phyloP scores from a whole-genome alignment of 2,329 filamentous ascomycete species.

The Penicillium sp. region DNA sequence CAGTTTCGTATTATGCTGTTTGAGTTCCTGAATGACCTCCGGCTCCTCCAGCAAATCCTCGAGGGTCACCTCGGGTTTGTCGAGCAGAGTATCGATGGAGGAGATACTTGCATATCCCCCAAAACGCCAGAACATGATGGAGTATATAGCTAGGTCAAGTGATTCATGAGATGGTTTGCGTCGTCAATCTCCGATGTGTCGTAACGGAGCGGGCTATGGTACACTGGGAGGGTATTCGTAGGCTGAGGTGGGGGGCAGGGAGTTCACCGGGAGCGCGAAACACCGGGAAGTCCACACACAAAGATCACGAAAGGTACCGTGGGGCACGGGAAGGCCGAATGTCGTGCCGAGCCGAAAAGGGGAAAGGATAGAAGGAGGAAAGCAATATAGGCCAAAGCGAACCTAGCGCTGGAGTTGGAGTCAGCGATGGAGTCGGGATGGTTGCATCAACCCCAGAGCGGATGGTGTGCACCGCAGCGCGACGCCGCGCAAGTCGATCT shows the following conservation, averaged over 20 bases:
- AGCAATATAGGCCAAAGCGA: conserved; percentile 19
- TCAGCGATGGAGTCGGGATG: conserved; percentile 22
- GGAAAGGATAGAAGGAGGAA: conserved; percentile 3
- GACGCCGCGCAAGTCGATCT: conserved; percentile 10
- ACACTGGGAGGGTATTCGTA: conserved; percentile 20
- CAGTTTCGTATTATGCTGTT: conserved; percentile 96
- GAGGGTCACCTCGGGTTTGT: conserved; percentile 90
- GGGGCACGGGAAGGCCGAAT: conserved; percentile 1
- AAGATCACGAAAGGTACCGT: conserved; percentile 15
- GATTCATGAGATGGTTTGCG: conserved; percentile 41
- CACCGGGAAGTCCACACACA: conserved; percentile 25
- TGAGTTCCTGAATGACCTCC: conserved; percentile 95
- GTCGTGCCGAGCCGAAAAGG: conserved; percentile 1
- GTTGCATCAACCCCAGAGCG: conserved; percentile 25
- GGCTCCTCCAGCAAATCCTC: conserved; percentile 96
- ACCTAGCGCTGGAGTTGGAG: conserved; percentile 22
- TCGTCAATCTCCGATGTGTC: conserved; percentile 30
- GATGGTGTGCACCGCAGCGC: conserved; percentile 23
- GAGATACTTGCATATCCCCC: conserved; percentile 98
- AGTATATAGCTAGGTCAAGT: conserved; percentile 40
- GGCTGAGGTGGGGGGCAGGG: conserved; percentile 14
- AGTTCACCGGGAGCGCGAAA: conserved; percentile 26
- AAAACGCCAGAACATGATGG: conserved; percentile 99
- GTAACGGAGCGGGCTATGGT: conserved; percentile 34
- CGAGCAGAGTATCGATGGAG: conserved; percentile 93